Evolutionary conservation across 306 rosid species (phyloP).

Genomic region (Gynostemma pentaphyllum): DNA sequence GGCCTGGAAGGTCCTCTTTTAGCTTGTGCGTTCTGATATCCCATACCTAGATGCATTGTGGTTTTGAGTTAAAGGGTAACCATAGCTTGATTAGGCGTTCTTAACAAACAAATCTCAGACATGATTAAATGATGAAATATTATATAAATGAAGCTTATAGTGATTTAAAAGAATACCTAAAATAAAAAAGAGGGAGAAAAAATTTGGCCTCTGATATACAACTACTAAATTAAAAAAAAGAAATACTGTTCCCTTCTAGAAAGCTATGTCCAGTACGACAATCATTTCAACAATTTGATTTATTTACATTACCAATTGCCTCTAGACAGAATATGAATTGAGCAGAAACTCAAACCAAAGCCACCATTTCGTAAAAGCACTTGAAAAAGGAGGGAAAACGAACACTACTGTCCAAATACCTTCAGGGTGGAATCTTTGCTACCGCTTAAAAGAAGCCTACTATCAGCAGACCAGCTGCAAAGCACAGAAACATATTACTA

Average conservation of each 20-base stretch:
- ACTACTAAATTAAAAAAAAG: too few species aligned
- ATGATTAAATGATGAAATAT: neutral
- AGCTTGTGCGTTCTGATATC: conserved; percentile 66
- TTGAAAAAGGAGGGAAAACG: conserved; percentile 3
- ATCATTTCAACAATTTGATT: neutral
- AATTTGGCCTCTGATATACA: neutral
- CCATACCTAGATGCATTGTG: conserved; percentile 52
- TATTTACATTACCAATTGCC: neutral
- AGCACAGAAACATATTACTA: conserved; percentile 11
- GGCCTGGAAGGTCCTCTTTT: conserved; percentile 98
- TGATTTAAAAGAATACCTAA: too few species aligned
- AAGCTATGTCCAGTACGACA: neutral
- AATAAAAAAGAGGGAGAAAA: too few species aligned
- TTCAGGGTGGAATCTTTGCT: conserved; percentile 91
- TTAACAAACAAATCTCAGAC: neutral
- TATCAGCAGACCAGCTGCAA: conserved; percentile 93
- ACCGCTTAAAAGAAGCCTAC: conserved; percentile 85
- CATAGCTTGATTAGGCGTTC: too few species aligned
- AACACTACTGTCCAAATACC: conserved; percentile 33
- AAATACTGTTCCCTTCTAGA: neutral
- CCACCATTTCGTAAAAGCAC: neutral
- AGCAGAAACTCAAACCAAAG: neutral
- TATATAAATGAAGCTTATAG: too few species aligned
- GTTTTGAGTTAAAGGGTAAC: neutral
- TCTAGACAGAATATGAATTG: neutral